These are phyloP conservation scores for Macaranga tanarius DNA, from an alignment of 441 rosid species.

Conservation along the genomic window DNA sequence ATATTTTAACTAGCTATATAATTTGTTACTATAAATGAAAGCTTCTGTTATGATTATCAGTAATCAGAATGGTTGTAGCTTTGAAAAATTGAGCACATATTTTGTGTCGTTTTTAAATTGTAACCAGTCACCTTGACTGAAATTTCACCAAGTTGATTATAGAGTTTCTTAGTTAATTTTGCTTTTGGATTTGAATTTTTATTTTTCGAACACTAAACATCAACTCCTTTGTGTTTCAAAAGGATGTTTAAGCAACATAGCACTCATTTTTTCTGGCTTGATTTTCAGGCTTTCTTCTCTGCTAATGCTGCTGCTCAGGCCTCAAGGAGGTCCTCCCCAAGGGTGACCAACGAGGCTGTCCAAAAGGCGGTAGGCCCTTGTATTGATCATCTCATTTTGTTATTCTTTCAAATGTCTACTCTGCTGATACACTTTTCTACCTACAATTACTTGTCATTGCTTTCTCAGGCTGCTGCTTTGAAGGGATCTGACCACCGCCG, in stretches of 20 bases:
- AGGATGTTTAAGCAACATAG: not conserved
- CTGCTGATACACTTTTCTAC: not conserved
- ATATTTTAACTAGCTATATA: not conserved
- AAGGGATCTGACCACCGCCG: constrained; percentile 92
- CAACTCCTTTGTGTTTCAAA: not conserved
- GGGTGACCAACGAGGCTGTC: constrained; percentile 88
- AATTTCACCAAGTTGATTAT: not conserved
- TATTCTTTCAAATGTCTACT: constrained; percentile 4
- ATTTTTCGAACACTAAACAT: too few relatives aligned
- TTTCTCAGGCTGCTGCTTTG: constrained; percentile 82
- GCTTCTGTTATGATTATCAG: not conserved
- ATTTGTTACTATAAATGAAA: not conserved
- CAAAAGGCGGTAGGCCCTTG: constrained; percentile 81
- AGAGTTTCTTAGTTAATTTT: not conserved
- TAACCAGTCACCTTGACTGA: not conserved
- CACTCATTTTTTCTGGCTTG: constrained; percentile 18
- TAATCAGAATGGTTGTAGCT: not conserved
- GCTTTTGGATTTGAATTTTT: not conserved
- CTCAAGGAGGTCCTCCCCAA: constrained; percentile 87
- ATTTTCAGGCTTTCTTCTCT: constrained; percentile 66
- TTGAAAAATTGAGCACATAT: not conserved
- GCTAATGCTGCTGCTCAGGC: constrained; percentile 81
- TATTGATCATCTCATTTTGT: constrained; percentile 7
- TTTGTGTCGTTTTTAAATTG: not conserved
- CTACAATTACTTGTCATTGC: constrained; percentile 22